These are phyloP conservation scores for Ustulina deusta DNA, from an alignment of 2,329 filamentous ascomycete genomes.

Conservation along the genomic window DNA sequence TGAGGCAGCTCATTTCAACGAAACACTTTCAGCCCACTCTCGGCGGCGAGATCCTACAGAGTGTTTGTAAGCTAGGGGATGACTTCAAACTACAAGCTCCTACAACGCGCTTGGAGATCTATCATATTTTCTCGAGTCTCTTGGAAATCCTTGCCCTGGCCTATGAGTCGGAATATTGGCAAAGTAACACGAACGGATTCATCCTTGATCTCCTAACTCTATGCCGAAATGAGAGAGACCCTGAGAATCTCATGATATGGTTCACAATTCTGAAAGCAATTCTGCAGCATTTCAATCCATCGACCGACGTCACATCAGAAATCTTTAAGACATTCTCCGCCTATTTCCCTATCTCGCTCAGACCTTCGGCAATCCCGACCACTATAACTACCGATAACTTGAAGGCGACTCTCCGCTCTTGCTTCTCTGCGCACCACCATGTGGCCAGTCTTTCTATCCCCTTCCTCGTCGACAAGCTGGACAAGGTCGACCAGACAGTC, in stretches of 20 bases:
- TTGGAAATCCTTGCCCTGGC: constrained; percentile 58
- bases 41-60: constrained; percentile 62
- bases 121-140: constrained; percentile 61
- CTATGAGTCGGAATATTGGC: constrained; percentile 59
- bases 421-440: constrained; percentile 64
- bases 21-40: constrained; percentile 63
- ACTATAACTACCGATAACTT: constrained; percentile 68
- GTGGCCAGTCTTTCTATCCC: constrained; percentile 62
- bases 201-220: constrained; percentile 63
- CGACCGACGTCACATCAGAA: constrained; percentile 60
- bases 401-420: constrained; percentile 64
- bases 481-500: constrained; percentile 69
- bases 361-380: constrained; percentile 61
- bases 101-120: constrained; percentile 65
- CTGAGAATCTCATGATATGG: constrained; percentile 68
- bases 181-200: constrained; percentile 60
- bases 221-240: constrained; percentile 68
- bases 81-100: constrained; percentile 67
- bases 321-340: constrained; percentile 68
- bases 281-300: constrained; percentile 59
- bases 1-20: constrained; percentile 63
- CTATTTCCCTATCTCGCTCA: constrained; percentile 71
- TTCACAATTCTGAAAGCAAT: constrained; percentile 63
- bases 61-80: constrained; percentile 64
- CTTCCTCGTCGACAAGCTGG: constrained; percentile 68